phyloP scores from a whole-genome alignment of 345 rosid species.

The Camelina neglecta region DNA sequence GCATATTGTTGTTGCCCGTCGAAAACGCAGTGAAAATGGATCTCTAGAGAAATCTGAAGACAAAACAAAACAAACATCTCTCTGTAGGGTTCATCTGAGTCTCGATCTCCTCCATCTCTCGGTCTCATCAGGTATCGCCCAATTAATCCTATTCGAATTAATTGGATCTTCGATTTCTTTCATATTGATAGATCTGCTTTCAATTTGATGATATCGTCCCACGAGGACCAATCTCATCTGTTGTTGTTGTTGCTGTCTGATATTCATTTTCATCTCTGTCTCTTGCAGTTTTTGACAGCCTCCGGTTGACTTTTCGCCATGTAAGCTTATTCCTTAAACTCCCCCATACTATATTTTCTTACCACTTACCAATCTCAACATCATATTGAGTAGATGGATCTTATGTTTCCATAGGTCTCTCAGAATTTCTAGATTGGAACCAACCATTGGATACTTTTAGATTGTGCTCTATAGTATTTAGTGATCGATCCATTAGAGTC shows the following conservation, averaged over 20 bases:
- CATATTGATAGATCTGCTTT: not conserved
- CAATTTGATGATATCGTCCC: not conserved
- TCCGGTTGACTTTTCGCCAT: conserved; percentile 41
- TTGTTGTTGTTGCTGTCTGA: conserved; percentile 4
- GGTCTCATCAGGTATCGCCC: conserved; percentile 37
- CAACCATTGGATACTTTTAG: not conserved
- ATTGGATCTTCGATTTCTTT: conserved; percentile 19
- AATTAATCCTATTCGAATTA: not conserved
- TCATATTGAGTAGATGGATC: conserved; percentile 31
- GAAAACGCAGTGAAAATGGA: conserved; percentile 35
- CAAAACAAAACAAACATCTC: conserved; percentile 13
- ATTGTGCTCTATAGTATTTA: not conserved
- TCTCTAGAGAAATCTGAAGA: conserved; percentile 31
- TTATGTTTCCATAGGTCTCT: not conserved
- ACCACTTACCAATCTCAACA: conserved; percentile 6
- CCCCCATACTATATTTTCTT: not conserved
- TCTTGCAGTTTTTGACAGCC: conserved; percentile 27
- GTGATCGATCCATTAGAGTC: conserved; percentile 1
- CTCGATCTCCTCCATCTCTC: conserved; percentile 37
- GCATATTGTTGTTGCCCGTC: not conserved
- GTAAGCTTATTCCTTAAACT: conserved; percentile 29
- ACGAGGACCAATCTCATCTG: conserved; percentile 6
- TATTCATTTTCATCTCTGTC: not conserved
- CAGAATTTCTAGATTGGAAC: conserved; percentile 8
- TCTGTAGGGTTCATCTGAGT: conserved; percentile 37